Percentiles rank a stretch among this genome's conserved stretches.
phyloP scores from a whole-genome alignment of 176 grass and related monocot genomes.

The Chrysopogon serrulatus region DNA sequence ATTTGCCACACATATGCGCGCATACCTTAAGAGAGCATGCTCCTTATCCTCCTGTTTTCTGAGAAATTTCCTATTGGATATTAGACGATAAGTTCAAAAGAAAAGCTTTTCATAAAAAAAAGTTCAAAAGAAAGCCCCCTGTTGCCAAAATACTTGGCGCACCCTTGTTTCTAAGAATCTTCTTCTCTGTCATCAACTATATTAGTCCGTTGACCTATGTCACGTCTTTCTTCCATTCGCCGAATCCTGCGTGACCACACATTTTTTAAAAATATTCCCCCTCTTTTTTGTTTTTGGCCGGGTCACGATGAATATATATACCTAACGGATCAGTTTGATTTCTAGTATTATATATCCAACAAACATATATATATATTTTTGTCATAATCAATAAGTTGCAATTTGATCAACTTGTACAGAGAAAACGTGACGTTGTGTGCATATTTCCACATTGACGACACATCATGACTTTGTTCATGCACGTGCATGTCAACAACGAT shows the following conservation, averaged over 20 bases:
- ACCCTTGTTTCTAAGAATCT: constrained; percentile 39
- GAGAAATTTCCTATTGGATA: constrained; percentile 7
- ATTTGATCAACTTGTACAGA: neutral
- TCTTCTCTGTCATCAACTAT: neutral
- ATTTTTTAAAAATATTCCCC: neutral
- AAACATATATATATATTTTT: neutral
- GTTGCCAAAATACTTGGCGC: neutral
- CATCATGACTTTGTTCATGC: constrained; percentile 1
- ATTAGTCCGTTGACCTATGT: neutral
- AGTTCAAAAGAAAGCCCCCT: neutral
- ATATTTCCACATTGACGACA: neutral
- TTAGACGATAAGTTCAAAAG: neutral
- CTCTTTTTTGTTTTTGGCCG: neutral
- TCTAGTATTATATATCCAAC: neutral
- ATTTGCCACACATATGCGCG: neutral
- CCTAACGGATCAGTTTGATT: neutral
- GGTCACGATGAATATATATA: neutral
- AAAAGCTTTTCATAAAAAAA: neutral
- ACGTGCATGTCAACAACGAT: constrained; percentile 1
- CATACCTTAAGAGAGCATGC: neutral
- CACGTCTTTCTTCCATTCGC: constrained; percentile 3
- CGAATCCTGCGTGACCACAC: neutral
- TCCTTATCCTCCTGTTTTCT: neutral
- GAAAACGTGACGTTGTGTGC: neutral
- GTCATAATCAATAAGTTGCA: neutral